Base-by-base conservation (phyloP, 1,284 basidiomycete species). In the Pterulicium gracile region DNA sequence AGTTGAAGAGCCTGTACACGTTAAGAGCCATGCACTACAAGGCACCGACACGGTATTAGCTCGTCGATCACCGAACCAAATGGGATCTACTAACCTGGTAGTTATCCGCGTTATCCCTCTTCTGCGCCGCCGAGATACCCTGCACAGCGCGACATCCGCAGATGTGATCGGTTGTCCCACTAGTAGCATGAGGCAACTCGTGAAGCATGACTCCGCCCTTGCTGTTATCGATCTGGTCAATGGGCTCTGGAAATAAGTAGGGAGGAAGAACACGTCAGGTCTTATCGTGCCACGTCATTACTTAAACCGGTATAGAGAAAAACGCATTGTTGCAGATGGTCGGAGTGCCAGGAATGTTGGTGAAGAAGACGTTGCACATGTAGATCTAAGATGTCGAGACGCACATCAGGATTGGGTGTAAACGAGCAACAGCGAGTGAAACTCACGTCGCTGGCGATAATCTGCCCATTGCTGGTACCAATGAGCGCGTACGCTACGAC, bases 141-240 rank as follows among this genome's bases (percentile, higher is more conserved):
- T 48, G 42, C 17, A 40, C 40, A 0, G 44, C 44, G 21, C 40
- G 24, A 45, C 52, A 53, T 3, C 52, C 52, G 35, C 51, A 53
- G 4, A 44, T 44, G 12, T 51, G 43, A 39, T 53, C 52, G 18
- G 4, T 18, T 15, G 52, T 44, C 12, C 50, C 50, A 34, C 42
- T 23, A 24, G 47, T 48, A 7, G 52, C 52, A 20, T 53, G 52
- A 7, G 52, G 18, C 12, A 51, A 48, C 40, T 53, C 52, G 46
- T 53, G 52, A 23, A 53, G 43, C 2, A 53, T 40, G n/a, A 53
- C 48, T 21, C 52, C 52, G 5, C 52, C 52, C 5, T 39, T 19
- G 44, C 52, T 52, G 4, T 49, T 50, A 24, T 44, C 46, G 7
- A 49, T 46, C 13, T 41, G 32, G 18, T 51, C 50, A 15, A 45